Percentiles rank a stretch among this genome's conserved stretches.
These are phyloP conservation scores for Chromosphaera perkinsii DNA, from an alignment of 208 protist genomes.

Conservation along the genomic window DNA sequence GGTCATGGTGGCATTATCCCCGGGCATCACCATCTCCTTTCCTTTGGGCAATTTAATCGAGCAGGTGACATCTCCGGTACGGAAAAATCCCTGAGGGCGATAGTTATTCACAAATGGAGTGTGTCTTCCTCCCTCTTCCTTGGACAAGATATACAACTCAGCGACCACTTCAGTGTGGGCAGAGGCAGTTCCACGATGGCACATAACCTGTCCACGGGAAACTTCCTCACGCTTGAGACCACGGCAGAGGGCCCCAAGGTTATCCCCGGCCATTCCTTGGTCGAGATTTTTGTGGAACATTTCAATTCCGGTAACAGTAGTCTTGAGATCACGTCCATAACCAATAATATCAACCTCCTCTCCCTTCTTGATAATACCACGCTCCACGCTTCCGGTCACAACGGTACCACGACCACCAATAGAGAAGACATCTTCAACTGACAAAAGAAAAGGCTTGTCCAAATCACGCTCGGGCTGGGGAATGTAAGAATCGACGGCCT, in stretches of 20 bases:
- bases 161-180: conserved; percentile 85
- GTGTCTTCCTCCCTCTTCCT: conserved; percentile 96
- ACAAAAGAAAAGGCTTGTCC: conserved; percentile 94
- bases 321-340: conserved; percentile 52
- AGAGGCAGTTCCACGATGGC: conserved; percentile 78
- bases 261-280: conserved; percentile 90
- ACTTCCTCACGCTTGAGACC: conserved; percentile 90
- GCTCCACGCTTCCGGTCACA: conserved; percentile 75
- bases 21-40: conserved; percentile 90
- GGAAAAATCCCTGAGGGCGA: conserved; percentile 78
- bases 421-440: conserved; percentile 75
- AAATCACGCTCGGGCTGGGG: conserved; percentile 70
- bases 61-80: conserved; percentile 92
- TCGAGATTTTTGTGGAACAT: conserved; percentile 91
- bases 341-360: conserved; percentile 92
- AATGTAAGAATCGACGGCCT: conserved; percentile 82
- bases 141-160: conserved; percentile 93
- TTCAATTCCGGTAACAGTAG: conserved; percentile 84
- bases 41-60: conserved; percentile 81
- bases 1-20: conserved; percentile 80
- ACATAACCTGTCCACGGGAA: conserved; percentile 81
- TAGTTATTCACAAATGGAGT: conserved; percentile 93
- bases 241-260: conserved; percentile 87
- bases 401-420: conserved; percentile 88
- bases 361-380: conserved; percentile 75